phyloP scores from a whole-genome alignment of 768 basidiomycete species.

The Mycena indigotica region DNA sequence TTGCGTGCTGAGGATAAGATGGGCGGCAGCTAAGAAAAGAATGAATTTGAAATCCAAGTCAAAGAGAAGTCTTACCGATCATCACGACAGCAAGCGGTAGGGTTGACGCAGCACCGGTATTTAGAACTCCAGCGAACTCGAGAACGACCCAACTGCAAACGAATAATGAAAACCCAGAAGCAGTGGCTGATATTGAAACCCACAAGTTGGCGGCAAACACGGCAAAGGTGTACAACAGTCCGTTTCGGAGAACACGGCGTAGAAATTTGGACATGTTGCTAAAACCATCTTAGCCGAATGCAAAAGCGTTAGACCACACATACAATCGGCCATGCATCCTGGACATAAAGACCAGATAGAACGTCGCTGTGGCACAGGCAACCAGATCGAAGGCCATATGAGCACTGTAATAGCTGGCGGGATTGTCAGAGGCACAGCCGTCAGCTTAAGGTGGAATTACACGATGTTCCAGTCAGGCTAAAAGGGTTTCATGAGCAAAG shows the following conservation, averaged over 20 bases:
- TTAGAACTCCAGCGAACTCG: conserved; percentile 4
- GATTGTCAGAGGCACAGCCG: background rate
- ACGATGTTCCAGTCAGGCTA: conserved; percentile 1
- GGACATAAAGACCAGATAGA: background rate
- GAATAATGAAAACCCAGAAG: background rate
- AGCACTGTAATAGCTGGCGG: background rate
- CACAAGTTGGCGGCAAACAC: background rate
- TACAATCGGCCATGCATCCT: background rate
- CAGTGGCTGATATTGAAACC: background rate
- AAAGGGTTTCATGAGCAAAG: background rate
- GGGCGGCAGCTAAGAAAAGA: conserved; percentile 7
- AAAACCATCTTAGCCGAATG: background rate
- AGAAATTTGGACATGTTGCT: background rate
- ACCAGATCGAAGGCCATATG: background rate
- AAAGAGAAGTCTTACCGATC: conserved; percentile 1
- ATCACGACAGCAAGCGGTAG: conserved; percentile 11
- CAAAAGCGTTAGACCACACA: background rate
- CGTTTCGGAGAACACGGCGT: background rate
- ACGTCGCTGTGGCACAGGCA: background rate
- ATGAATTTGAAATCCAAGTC: background rate
- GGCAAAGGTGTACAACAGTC: background rate
- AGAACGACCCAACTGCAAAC: conserved; percentile 4
- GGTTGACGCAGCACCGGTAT: conserved; percentile 6
- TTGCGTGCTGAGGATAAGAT: conserved; percentile 21
- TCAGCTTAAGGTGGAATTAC: background rate